phyloP scores from a whole-genome alignment of 2,329 filamentous ascomycete species.

The Fusarium sp. region DNA sequence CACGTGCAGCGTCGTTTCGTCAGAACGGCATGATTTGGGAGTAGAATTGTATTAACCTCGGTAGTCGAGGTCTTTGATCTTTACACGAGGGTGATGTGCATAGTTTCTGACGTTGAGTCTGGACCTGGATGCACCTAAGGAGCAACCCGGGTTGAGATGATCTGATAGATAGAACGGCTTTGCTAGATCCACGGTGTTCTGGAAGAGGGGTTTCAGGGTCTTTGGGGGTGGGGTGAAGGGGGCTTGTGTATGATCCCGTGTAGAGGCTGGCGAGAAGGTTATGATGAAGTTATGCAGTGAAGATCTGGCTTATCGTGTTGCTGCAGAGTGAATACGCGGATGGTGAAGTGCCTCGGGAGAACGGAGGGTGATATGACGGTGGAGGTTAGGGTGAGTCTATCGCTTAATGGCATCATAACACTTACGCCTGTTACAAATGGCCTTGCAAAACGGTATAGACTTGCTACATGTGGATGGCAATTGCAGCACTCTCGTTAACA shows the following conservation, averaged over 20 bases:
- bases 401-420: too few relatives aligned
- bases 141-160: neutral
- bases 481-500: too few relatives aligned
- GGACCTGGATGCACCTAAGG: neutral
- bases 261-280: neutral
- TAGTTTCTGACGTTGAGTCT: neutral
- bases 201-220: neutral
- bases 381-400: too few relatives aligned
- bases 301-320: neutral
- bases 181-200: conserved; percentile 4
- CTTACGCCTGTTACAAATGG: too few relatives aligned
- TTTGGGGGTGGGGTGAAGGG: neutral
- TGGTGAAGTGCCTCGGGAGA: neutral
- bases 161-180: neutral
- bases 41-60: neutral
- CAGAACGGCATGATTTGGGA: neutral
- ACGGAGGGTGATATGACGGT: neutral
- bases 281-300: neutral
- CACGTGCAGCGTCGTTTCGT: conserved; percentile 6
- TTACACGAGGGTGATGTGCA: neutral
- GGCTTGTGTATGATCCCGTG: neutral
- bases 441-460: too few relatives aligned
- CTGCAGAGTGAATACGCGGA: neutral
- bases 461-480: too few relatives aligned
- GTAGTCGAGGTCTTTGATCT: neutral